Evolutionary conservation across 305 asterid species (phyloP).

Genomic region (Fraxinus angustifolia): DNA sequence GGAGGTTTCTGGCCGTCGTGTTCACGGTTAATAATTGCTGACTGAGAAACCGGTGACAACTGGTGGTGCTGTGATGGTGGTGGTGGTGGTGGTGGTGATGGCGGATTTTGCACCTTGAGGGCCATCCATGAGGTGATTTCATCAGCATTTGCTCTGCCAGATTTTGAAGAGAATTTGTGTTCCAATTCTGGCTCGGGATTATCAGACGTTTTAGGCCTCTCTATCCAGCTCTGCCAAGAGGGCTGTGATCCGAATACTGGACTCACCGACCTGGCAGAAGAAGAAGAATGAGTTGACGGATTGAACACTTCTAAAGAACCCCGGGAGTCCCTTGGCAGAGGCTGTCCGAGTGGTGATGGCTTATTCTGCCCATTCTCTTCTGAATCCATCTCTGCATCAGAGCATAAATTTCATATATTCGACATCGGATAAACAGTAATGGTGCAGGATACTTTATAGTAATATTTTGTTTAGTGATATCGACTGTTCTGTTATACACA

Average conservation of each 20-base stretch:
- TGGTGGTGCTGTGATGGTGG: neutral
- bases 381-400: slow-evolving; percentile 43
- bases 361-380: slow-evolving; percentile 37
- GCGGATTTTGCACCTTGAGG: slow-evolving; percentile 43
- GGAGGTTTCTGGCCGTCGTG: slow-evolving; percentile 25
- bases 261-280: slow-evolving; percentile 27
- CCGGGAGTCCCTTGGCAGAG: slow-evolving; percentile 71
- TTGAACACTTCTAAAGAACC: slow-evolving; percentile 88
- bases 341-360: slow-evolving; percentile 35
- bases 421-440: neutral
- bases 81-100: neutral
- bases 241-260: slow-evolving; percentile 48
- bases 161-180: slow-evolving; percentile 14
- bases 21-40: slow-evolving; percentile 28
- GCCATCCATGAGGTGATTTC: slow-evolving; percentile 87
- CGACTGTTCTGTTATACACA: neutral
- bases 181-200: slow-evolving; percentile 27
- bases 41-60: slow-evolving; percentile 1
- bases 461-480: neutral
- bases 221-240: slow-evolving; percentile 50
- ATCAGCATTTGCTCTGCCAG: slow-evolving; percentile 30
- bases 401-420: neutral
- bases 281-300: slow-evolving; percentile 42
- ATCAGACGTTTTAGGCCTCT: neutral
- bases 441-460: neutral